These are phyloP conservation scores for Paramecium sonneborni DNA, from an alignment of 73 alveolate genomes.

Conservation along the genomic window DNA sequence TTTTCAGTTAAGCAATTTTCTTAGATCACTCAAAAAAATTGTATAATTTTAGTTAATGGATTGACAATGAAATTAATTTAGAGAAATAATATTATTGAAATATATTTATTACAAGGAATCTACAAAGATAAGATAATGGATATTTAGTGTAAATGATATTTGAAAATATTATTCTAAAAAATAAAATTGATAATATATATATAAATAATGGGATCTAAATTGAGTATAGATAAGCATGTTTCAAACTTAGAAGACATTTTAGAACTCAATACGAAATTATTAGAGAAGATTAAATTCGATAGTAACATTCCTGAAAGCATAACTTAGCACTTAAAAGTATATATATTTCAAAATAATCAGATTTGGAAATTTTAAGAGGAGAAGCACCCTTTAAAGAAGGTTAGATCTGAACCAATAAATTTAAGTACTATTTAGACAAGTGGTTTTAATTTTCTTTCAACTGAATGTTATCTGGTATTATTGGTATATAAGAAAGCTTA, in stretches of 20 bases:
- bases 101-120: background rate
- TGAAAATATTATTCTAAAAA: background rate
- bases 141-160: background rate
- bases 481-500: conserved; percentile 76
- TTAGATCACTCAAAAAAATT: background rate
- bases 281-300: conserved; percentile 66
- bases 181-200: background rate
- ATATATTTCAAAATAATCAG: conserved; percentile 31
- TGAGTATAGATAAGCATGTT: conserved; percentile 65
- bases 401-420: conserved; percentile 47
- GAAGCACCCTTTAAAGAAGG: conserved; percentile 40
- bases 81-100: background rate
- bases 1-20: background rate
- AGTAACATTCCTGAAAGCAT: conserved; percentile 65
- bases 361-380: conserved; percentile 69
- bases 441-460: conserved; percentile 64
- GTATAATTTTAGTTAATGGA: background rate
- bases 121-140: background rate
- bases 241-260: conserved; percentile 63
- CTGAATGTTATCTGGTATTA: conserved; percentile 82
- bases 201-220: conserved; percentile 62
- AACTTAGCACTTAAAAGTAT: conserved; percentile 60
- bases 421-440: background rate
- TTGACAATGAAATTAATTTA: background rate
- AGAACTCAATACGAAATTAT: conserved; percentile 57